Evolutionary conservation across 768 basidiomycete genomes (phyloP).

Genomic region (Suillus subalutaceus): DNA sequence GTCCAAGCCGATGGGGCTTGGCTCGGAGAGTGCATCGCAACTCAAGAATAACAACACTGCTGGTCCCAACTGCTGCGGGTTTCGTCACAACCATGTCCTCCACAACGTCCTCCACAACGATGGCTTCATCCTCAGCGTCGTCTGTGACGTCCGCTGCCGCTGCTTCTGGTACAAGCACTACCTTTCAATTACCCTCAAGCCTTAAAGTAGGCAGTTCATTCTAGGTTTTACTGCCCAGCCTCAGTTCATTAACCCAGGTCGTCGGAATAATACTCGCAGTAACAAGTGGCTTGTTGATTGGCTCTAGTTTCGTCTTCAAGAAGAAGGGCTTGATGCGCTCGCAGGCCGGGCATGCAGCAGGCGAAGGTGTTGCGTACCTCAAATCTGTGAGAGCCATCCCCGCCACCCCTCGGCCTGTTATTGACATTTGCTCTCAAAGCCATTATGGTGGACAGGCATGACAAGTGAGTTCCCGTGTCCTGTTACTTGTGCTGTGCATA

Average conservation of each 20-base stretch:
- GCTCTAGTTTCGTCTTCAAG: slow-evolving; percentile 94
- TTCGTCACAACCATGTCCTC: slow-evolving; percentile 31
- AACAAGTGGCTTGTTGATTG: slow-evolving; percentile 84
- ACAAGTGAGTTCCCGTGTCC: slow-evolving; percentile 52
- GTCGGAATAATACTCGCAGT: slow-evolving; percentile 81
- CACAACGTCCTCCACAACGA: slow-evolving; percentile 35
- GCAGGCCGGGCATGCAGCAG: slow-evolving; percentile 77
- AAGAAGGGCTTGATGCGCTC: slow-evolving; percentile 88
- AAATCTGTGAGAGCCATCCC: slow-evolving; percentile 68
- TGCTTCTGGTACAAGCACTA: slow-evolving; percentile 36
- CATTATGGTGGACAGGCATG: slow-evolving; percentile 96
- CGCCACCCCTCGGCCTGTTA: slow-evolving; percentile 1
- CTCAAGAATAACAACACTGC: slow-evolving; percentile 13
- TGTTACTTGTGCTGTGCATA: too few relatives aligned
- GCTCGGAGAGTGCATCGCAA: slow-evolving; percentile 18
- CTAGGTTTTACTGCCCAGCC: not conserved
- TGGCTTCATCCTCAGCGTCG: slow-evolving; percentile 20
- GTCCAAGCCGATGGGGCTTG: not conserved
- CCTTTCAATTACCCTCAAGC: slow-evolving; percentile 43
- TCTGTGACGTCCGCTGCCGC: slow-evolving; percentile 40
- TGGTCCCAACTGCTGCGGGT: slow-evolving; percentile 8
- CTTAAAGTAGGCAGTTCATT: slow-evolving; percentile 48
- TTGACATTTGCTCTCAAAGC: slow-evolving; percentile 40
- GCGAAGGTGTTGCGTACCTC: slow-evolving; percentile 92
- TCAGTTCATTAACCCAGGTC: slow-evolving; percentile 43